Percentiles rank a stretch among this genome's conserved stretches.
Evolutionary conservation across 1,284 basidiomycete species (phyloP).

Genomic region (Chondrostereum purpureum): DNA sequence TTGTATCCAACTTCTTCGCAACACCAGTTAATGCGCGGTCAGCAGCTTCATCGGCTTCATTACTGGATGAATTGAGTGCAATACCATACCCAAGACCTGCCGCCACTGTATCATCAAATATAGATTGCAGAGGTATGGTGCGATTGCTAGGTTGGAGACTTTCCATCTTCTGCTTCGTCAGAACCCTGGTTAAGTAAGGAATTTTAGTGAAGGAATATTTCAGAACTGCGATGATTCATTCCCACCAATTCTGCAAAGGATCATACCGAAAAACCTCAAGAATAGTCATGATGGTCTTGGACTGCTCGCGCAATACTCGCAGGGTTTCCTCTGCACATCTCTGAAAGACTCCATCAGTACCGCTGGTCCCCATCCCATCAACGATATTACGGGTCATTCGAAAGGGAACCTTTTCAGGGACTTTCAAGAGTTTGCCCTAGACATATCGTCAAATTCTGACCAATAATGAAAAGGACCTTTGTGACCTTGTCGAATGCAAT

Average conservation of each 20-base stretch:
- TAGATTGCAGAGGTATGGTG: too few species aligned
- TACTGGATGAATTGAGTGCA: slow-evolving; percentile 27
- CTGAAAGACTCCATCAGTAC: slow-evolving; percentile 92
- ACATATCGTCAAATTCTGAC: not conserved
- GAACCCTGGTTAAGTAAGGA: slow-evolving; percentile 46
- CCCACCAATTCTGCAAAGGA: slow-evolving; percentile 84
- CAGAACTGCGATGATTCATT: not conserved
- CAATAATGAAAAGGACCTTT: slow-evolving; percentile 3
- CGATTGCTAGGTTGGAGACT: slow-evolving; percentile 42
- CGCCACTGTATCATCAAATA: slow-evolving; percentile 4
- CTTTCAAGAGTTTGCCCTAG: slow-evolving; percentile 75
- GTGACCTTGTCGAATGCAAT: slow-evolving; percentile 93
- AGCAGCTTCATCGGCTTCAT: slow-evolving; percentile 77
- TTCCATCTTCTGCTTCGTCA: slow-evolving; percentile 65
- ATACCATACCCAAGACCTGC: slow-evolving; percentile 4
- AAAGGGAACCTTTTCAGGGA: slow-evolving; percentile 93
- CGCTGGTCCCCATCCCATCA: slow-evolving; percentile 88
- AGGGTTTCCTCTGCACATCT: slow-evolving; percentile 93
- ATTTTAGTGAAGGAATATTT: slow-evolving; percentile 2
- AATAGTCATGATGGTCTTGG: slow-evolving; percentile 88
- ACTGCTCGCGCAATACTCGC: slow-evolving; percentile 80
- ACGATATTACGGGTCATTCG: slow-evolving; percentile 90
- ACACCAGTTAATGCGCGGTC: slow-evolving; percentile 83
- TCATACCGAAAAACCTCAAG: slow-evolving; percentile 97
- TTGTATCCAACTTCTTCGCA: slow-evolving; percentile 74